phyloP scores from a whole-genome alignment of 2,329 filamentous ascomycete genomes.

The Phyllosticta ampelicida region DNA sequence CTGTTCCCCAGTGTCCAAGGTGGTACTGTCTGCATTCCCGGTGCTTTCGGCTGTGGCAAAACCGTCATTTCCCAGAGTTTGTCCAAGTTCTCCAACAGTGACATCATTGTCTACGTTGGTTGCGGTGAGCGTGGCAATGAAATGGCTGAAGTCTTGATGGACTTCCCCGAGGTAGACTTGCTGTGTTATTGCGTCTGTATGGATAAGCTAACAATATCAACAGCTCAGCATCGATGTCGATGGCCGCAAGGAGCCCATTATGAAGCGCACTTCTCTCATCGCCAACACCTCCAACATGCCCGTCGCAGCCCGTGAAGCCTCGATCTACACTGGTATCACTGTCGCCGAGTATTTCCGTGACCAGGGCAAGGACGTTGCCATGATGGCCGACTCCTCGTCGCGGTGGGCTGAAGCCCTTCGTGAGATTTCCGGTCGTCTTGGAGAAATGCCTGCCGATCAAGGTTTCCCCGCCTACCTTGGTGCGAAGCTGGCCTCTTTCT shows the following conservation, averaged over 20 bases:
- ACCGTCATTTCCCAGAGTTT: conserved; percentile 98
- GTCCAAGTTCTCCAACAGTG: conserved; percentile 99
- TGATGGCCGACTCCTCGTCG: conserved; percentile 99
- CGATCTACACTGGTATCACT: conserved; percentile 95
- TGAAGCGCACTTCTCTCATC: conserved; percentile 98
- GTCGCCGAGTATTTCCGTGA: conserved; percentile 96
- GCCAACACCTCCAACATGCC: conserved; percentile 99
- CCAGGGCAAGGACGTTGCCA: conserved; percentile 92
- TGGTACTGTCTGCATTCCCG: conserved; percentile 94
- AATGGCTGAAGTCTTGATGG: conserved; percentile 99
- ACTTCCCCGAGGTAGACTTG: conserved; percentile 72
- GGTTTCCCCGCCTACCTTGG: conserved; percentile 97
- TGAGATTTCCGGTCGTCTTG: conserved; percentile 96
- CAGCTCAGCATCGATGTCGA: conserved; percentile 84
- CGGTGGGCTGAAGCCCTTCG: conserved; percentile 97
- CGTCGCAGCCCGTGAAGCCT: conserved; percentile 93
- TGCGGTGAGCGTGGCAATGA: conserved; percentile 91
- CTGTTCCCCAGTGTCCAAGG: conserved; percentile 95
- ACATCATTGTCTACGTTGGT: conserved; percentile 97
- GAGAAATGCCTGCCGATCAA: conserved; percentile 99
- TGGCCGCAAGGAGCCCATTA: conserved; percentile 93
- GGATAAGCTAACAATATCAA: conserved; percentile 14
- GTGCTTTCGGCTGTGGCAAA: conserved; percentile 97
- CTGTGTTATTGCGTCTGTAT: not conserved
- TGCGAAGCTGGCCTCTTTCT: conserved; percentile 96